Evolutionary conservation across 495 filamentous ascomycete species (phyloP).

Genomic region (Chaetomium fimeti): DNA sequence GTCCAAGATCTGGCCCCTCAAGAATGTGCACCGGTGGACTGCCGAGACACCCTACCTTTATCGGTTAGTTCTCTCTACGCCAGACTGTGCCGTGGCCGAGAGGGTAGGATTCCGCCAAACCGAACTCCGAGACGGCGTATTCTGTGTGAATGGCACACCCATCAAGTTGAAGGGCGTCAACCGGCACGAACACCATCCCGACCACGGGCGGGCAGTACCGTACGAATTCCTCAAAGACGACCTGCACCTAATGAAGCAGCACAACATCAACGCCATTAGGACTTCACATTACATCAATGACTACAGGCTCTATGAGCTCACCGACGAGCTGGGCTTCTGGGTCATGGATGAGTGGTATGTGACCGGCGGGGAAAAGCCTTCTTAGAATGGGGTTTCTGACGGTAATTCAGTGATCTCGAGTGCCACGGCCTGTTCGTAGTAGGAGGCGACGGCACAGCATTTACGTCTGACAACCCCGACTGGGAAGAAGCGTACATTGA

Average conservation of each 20-base stretch:
- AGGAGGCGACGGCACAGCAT: conserved; percentile 49
- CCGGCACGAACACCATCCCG: conserved; percentile 64
- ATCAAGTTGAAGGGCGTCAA: conserved; percentile 66
- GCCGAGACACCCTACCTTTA: conserved; percentile 68
- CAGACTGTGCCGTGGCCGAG: conserved; percentile 47
- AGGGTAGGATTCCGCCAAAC: conserved; percentile 60
- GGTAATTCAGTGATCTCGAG: conserved; percentile 56
- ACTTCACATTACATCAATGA: conserved; percentile 65
- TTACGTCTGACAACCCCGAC: conserved; percentile 61
- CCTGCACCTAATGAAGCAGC: conserved; percentile 62
- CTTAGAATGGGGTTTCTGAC: not conserved
- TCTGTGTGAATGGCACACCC: conserved; percentile 60
- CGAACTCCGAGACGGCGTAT: conserved; percentile 53
- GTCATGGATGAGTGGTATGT: conserved; percentile 61
- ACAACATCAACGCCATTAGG: conserved; percentile 68
- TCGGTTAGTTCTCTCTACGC: conserved; percentile 43
- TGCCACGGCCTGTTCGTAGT: conserved; percentile 65
- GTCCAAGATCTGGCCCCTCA: conserved; percentile 37
- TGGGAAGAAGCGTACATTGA: conserved; percentile 73
- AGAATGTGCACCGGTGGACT: conserved; percentile 61
- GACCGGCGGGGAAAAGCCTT: not conserved
- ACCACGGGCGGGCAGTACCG: conserved; percentile 60
- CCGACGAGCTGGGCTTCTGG: conserved; percentile 68
- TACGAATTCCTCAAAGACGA: conserved; percentile 55
- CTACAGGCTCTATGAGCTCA: conserved; percentile 59